Base-by-base conservation (phyloP, 148 eudicot genomes). In the Rhododendron williamsianum region DNA sequence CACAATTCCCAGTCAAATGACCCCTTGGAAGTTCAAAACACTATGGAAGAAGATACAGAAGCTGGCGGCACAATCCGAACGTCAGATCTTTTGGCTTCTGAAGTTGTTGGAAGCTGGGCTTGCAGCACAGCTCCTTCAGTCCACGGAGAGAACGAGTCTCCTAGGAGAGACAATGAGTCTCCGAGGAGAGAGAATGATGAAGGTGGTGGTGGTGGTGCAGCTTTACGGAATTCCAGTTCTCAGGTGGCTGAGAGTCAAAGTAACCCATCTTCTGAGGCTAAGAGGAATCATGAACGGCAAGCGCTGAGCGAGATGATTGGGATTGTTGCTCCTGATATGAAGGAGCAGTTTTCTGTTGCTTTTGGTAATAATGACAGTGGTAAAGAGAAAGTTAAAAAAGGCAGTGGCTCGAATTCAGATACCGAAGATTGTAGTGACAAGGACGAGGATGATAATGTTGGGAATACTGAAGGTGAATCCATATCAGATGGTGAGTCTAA, bases 71-170 rank as follows among this genome's bases (percentile, higher is more conserved):
- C 90, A 21, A 91, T 95, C 35, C 89, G 87, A 87, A 95, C 98
- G 1, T 83, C 92, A 23, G 99, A 97, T 87, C 98, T 95, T 80
- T 86, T 97, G 94, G 88, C 99, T 82, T 97, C 98, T 12, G 98
- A 97, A 87, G 92, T 90, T 88, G 93, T 88, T 18, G 99, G 99
- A 88, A 97, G 98, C 87, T 95, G 98, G 98, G 98, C 94, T 12
- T 90, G 86, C 87, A 93, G 90, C 89, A 95, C 99, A 0, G 91
- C 90, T 82, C 96, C 99, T 67, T 95, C 98, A 9, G 89, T 89
- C 48, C 95, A 91, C 51, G 98, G 93, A 46, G 98, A 96, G 78
- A 94, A 71, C 76, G 76, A 71, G 76, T 71, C 76, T 71, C 76
- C 76, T 71, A 71, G 76, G 41, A 71, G 76, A 33, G 76, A 71